phyloP scores from a whole-genome alignment of 2,329 filamentous ascomycete species.

The Neonectria punicea region DNA sequence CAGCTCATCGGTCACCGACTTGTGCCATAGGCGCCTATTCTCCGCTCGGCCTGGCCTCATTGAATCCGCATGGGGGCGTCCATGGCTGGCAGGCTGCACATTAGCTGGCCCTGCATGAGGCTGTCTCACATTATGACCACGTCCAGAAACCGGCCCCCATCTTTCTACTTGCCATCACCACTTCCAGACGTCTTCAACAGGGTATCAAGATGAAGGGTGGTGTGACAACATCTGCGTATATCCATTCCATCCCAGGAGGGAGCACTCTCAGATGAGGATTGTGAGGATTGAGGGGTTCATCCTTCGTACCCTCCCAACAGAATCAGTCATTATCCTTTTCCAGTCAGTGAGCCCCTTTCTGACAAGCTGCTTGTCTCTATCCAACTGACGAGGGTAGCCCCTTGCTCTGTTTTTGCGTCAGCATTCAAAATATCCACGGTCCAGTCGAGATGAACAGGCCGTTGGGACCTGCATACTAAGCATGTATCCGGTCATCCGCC shows the following conservation, averaged over 20 bases:
- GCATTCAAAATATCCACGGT: not conserved
- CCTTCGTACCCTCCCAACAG: conserved; percentile 15
- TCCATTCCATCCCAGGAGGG: conserved; percentile 27
- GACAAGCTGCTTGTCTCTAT: not conserved
- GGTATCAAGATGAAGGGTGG: conserved; percentile 31
- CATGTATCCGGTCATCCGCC: conserved; percentile 12
- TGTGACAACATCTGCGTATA: conserved; percentile 26
- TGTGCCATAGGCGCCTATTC: not conserved
- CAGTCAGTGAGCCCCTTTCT: conserved; percentile 21
- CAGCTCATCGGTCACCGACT: conserved; percentile 13
- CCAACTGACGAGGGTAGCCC: not conserved
- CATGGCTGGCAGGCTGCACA: not conserved
- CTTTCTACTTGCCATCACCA: conserved; percentile 15
- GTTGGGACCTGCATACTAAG: conserved; percentile 37
- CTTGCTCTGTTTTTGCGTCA: conserved; percentile 1
- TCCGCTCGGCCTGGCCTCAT: not conserved
- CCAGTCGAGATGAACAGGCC: conserved; percentile 4
- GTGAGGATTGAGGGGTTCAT: conserved; percentile 24
- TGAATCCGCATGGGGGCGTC: conserved; percentile 5
- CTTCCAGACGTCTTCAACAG: conserved; percentile 22
- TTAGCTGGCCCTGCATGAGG: conserved; percentile 7
- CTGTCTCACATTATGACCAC: conserved; percentile 3
- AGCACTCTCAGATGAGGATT: conserved; percentile 30
- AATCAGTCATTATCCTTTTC: conserved; percentile 12
- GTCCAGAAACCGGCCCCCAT: not conserved